phyloP scores from a whole-genome alignment of 2,329 filamentous ascomycete species.

The Purpureocillium lavendulum region DNA sequence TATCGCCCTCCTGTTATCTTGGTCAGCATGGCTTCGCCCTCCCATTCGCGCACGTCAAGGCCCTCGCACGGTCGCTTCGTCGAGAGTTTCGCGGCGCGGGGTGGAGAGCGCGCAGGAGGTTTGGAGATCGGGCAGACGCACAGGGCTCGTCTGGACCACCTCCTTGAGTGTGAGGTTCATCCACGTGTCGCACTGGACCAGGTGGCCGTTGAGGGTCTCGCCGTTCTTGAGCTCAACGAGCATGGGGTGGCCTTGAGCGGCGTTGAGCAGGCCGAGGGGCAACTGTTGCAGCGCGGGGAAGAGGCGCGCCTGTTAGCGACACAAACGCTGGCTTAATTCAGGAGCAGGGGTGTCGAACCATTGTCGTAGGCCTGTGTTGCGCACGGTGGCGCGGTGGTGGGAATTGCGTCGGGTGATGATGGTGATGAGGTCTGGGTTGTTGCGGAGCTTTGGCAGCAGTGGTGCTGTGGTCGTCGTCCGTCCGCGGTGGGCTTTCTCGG shows the following conservation, averaged over 20 bases:
- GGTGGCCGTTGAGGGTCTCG: constrained; percentile 92
- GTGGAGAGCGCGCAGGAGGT: not conserved
- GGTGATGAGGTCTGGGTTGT: not conserved
- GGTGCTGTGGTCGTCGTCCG: not conserved
- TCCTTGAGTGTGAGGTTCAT: constrained; percentile 98
- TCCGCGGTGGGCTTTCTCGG: constrained; percentile 7
- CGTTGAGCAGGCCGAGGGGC: constrained; percentile 78
- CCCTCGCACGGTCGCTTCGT: not conserved
- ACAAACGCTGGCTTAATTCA: too few species aligned
- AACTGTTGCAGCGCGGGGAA: constrained; percentile 33
- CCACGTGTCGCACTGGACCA: constrained; percentile 97
- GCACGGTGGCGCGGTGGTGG: too few species aligned
- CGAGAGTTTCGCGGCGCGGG: not conserved
- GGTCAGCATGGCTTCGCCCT: not conserved
- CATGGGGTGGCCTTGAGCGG: constrained; percentile 96
- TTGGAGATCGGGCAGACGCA: constrained; percentile 23
- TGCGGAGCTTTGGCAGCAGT: not conserved
- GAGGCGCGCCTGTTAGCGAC: not conserved
- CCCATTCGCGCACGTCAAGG: not conserved
- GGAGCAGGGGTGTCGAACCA: too few species aligned
- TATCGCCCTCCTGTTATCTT: constrained; percentile 67
- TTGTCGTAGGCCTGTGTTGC: too few species aligned
- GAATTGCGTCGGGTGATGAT: too few species aligned
- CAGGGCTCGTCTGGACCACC: constrained; percentile 89
- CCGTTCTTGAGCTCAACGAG: constrained; percentile 95